A percentile compares a stretch with the other conserved stretches of the same genome.
Evolutionary conservation across 2,329 filamentous ascomycete species (phyloP).

Genomic region (Pleurostoma richardsiae): DNA sequence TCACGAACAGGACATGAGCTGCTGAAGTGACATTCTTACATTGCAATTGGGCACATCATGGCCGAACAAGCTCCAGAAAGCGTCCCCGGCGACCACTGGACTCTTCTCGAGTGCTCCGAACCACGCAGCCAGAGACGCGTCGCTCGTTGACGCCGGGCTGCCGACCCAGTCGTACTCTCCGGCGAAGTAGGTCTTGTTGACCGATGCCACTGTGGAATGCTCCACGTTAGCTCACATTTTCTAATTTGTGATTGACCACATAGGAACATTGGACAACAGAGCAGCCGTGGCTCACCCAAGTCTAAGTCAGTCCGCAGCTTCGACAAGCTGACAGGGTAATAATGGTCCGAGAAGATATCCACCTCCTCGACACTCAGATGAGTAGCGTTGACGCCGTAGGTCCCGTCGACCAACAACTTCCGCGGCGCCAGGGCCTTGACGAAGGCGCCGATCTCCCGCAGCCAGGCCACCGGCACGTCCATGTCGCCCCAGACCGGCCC

Average conservation of each 20-base stretch:
- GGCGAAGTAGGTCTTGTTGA: slow-evolving; percentile 35
- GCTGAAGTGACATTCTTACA: slow-evolving; percentile 16
- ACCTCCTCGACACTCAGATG: slow-evolving; percentile 35
- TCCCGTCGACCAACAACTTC: slow-evolving; percentile 42
- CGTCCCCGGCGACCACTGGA: slow-evolving; percentile 30
- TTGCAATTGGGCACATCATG: slow-evolving; percentile 37
- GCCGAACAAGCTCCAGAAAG: slow-evolving; percentile 42
- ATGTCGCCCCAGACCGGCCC: slow-evolving; percentile 36
- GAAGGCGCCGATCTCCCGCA: slow-evolving; percentile 31
- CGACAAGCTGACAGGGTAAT: slow-evolving; percentile 34
- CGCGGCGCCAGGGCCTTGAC: slow-evolving; percentile 36
- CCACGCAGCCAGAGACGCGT: slow-evolving; percentile 27
- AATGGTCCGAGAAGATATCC: slow-evolving; percentile 43
- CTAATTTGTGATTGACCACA: too few relatives aligned
- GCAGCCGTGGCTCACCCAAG: slow-evolving; percentile 9
- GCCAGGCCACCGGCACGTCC: slow-evolving; percentile 36
- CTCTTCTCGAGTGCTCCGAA: slow-evolving; percentile 32
- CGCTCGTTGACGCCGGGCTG: slow-evolving; percentile 4
- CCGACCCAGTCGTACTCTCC: slow-evolving; percentile 43
- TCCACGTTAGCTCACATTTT: background rate
- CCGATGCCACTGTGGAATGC: slow-evolving; percentile 20
- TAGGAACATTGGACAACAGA: too few relatives aligned
- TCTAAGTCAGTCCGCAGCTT: slow-evolving; percentile 28
- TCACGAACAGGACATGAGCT: background rate
- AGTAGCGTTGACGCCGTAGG: slow-evolving; percentile 38